These are phyloP conservation scores for Voacanga thouarsii DNA, from an alignment of 257 asterid genomes.

Conservation along the genomic window DNA sequence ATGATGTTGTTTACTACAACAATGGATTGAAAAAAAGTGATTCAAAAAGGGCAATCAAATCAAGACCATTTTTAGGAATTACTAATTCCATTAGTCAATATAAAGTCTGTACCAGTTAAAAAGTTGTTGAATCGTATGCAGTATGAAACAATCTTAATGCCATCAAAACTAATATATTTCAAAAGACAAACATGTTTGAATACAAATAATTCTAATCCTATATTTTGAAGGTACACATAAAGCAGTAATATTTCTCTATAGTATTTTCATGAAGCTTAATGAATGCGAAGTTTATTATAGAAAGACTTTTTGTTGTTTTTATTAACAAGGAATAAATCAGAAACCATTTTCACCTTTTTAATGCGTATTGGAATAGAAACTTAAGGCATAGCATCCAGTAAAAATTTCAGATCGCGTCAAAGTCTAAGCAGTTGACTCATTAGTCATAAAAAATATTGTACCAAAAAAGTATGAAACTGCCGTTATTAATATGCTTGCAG, in stretches of 20 bases:
- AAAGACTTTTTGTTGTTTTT: neutral
- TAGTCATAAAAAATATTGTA: conserved; percentile 52
- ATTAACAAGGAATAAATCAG: neutral
- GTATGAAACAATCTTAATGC: no score
- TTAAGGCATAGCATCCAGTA: conserved; percentile 91
- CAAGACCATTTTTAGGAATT: neutral
- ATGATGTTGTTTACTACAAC: neutral
- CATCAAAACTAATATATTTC: neutral
- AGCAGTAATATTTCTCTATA: neutral
- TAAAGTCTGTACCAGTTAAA: neutral
- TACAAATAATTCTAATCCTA: neutral
- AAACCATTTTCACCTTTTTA: neutral
- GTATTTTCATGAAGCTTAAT: neutral
- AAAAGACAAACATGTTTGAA: neutral
- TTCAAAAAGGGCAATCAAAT: neutral
- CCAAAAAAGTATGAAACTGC: conserved; percentile 90
- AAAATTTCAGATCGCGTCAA: conserved; percentile 66
- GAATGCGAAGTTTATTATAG: neutral
- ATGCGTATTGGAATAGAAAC: conserved; percentile 22
- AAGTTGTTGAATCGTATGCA: neutral
- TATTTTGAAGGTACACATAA: neutral
- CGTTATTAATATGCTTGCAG: conserved; percentile 86
- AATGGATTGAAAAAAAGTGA: neutral
- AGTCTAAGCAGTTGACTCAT: conserved; percentile 65
- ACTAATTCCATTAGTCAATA: neutral